phyloP scores from a whole-genome alignment of 441 rosid species.

The Rhodomyrtus psidioides region DNA sequence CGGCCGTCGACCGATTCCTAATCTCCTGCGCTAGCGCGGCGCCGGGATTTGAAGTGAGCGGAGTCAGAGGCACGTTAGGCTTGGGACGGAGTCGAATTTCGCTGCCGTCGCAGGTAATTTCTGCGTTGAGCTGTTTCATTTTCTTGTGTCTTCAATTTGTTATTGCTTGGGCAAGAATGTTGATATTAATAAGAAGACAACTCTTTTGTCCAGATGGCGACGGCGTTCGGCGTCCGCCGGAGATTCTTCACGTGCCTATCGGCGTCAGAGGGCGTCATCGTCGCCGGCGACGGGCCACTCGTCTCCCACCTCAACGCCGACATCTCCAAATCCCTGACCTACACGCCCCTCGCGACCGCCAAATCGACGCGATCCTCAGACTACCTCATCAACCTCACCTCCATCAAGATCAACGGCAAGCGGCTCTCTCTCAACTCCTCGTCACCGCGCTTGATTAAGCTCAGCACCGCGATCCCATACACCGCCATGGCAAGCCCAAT shows the following conservation, averaged over 20 bases:
- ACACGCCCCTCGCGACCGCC: conserved; percentile 31
- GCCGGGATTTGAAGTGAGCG: conserved; percentile 31
- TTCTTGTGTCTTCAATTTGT: too few species aligned
- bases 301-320: conserved; percentile 19
- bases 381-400: conserved; percentile 33
- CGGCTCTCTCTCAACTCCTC: conserved; percentile 22
- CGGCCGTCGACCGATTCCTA: conserved; percentile 23
- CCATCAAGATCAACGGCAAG: conserved; percentile 46
- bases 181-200: not conserved
- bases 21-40: conserved; percentile 30
- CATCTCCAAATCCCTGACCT: conserved; percentile 26
- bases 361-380: not conserved
- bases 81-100: conserved; percentile 43
- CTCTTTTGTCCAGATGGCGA: conserved; percentile 13
- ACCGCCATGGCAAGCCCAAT: conserved; percentile 52
- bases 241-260: conserved; percentile 39
- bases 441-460: conserved; percentile 17
- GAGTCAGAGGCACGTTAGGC: conserved; percentile 41
- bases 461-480: conserved; percentile 60
- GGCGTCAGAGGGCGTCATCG: conserved; percentile 25
- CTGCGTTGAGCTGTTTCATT: not conserved
- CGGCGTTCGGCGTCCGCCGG: conserved; percentile 13
- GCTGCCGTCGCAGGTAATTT: conserved; percentile 28
- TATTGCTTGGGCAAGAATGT: not conserved
- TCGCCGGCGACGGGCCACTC: conserved; percentile 19